Percentiles rank a stretch among this genome's conserved stretches.
These are phyloP conservation scores for Sindora glabra DNA, from an alignment of 306 rosid genomes.

Conservation along the genomic window DNA sequence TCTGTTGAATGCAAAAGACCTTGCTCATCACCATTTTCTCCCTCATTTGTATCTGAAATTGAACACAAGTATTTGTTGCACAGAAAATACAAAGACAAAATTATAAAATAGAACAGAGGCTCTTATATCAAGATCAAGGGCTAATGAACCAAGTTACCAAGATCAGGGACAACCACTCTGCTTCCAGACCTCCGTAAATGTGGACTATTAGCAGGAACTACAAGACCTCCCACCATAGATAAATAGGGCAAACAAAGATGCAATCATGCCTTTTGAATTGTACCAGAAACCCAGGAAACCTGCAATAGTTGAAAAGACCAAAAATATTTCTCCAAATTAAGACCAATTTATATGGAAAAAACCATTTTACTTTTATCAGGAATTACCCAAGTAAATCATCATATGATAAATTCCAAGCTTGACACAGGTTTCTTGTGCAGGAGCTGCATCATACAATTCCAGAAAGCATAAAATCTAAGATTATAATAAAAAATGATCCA, in stretches of 20 bases:
- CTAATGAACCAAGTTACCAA: conserved; percentile 44
- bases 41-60: conserved; percentile 44
- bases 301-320: conserved; percentile 20
- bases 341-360: too few relatives aligned
- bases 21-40: conserved; percentile 68
- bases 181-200: conserved; percentile 96
- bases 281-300: conserved; percentile 33
- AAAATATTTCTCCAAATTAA: too few relatives aligned
- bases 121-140: not conserved
- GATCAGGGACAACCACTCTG: conserved; percentile 71
- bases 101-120: conserved; percentile 2
- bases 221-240: conserved; percentile 84
- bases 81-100: not conserved
- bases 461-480: too few relatives aligned
- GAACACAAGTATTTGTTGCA: conserved; percentile 12
- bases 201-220: conserved; percentile 60
- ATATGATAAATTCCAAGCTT: too few relatives aligned
- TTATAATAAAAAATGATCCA: too few relatives aligned
- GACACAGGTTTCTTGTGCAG: too few relatives aligned
- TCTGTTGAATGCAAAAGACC: conserved; percentile 42
- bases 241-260: conserved; percentile 26
- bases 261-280: conserved; percentile 12
- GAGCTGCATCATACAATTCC: too few relatives aligned
- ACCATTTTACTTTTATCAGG: too few relatives aligned
- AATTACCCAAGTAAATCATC: too few relatives aligned